Percentiles rank a stretch among this genome's conserved stretches.
Evolutionary conservation across 306 rosid species (phyloP).

Genomic region (Ormosia semicastrata): DNA sequence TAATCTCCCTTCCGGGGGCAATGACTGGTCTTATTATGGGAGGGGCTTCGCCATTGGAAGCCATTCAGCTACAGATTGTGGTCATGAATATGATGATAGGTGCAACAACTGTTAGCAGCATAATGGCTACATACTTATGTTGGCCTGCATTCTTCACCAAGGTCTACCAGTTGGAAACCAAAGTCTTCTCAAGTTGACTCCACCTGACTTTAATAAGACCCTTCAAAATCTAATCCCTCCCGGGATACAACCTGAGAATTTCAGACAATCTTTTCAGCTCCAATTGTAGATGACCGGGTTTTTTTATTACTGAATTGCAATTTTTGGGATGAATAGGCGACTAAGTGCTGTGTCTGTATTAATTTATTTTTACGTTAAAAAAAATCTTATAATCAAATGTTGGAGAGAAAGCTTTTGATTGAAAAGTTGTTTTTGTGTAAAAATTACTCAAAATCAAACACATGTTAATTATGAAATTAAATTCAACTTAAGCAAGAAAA

Average conservation of each 20-base stretch:
- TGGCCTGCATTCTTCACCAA: slow-evolving; percentile 96
- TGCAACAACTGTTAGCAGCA: slow-evolving; percentile 87
- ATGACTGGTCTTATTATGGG: slow-evolving; percentile 99
- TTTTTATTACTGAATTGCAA: too few species aligned
- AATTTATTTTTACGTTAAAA: too few species aligned
- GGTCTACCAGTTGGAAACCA: slow-evolving; percentile 74
- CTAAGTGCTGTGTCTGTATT: background rate
- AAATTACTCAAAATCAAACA: too few species aligned
- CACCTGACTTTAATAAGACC: background rate
- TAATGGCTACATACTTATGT: slow-evolving; percentile 78
- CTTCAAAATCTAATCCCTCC: background rate
- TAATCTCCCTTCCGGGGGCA: slow-evolving; percentile 92
- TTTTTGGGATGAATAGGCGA: background rate
- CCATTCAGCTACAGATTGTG: slow-evolving; percentile 89
- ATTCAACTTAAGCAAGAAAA: too few species aligned
- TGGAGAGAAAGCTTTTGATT: too few species aligned
- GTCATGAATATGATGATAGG: slow-evolving; percentile 98
- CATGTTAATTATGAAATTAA: too few species aligned
- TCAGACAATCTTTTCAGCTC: background rate
- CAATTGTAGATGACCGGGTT: background rate
- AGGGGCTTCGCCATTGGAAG: slow-evolving; percentile 95
- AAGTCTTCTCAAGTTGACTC: slow-evolving; percentile 55
- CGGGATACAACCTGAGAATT: background rate
- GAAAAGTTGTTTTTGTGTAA: too few species aligned
- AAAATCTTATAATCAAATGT: too few species aligned